Evolutionary conservation across 2,329 filamentous ascomycete species (phyloP).

Genomic region (Sporothrix variecibatus): DNA sequence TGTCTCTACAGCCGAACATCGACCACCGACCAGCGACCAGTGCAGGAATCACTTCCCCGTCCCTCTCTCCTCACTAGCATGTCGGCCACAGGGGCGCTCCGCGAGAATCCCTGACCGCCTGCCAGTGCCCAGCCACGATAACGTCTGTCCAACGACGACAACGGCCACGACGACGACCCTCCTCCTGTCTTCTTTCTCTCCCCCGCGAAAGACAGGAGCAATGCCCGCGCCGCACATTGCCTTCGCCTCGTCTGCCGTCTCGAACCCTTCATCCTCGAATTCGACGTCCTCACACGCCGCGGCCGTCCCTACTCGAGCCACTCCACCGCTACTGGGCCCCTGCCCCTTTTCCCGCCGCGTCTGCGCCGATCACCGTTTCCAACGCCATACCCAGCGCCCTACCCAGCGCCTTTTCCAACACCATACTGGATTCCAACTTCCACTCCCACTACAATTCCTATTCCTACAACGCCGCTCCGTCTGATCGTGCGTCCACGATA

Average conservation of each 20-base stretch:
- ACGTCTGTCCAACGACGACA: background rate
- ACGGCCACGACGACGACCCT: background rate
- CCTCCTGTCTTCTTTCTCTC: background rate
- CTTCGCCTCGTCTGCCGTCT: constrained; percentile 27
- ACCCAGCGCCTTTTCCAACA: background rate
- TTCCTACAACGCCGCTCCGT: constrained; percentile 20
- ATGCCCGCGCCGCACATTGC: constrained; percentile 29
- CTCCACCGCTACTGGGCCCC: constrained; percentile 24
- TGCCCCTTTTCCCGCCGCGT: constrained; percentile 24
- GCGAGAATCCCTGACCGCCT: constrained; percentile 20
- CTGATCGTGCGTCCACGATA: constrained; percentile 1
- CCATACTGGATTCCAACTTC: constrained; percentile 22
- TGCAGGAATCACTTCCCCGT: constrained; percentile 4
- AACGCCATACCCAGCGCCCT: constrained; percentile 10
- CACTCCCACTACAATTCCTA: constrained; percentile 15
- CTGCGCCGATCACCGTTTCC: constrained; percentile 30
- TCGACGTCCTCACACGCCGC: background rate
- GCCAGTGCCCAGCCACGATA: background rate
- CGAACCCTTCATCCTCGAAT: constrained; percentile 16
- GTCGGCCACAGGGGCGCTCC: constrained; percentile 18
- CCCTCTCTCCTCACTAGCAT: constrained; percentile 1
- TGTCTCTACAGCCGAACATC: background rate
- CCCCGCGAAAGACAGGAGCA: constrained; percentile 14
- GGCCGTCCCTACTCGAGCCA: background rate
- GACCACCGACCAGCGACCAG: background rate